phyloP scores from a whole-genome alignment of 768 basidiomycete species.

The Melanogaster broomeanus region DNA sequence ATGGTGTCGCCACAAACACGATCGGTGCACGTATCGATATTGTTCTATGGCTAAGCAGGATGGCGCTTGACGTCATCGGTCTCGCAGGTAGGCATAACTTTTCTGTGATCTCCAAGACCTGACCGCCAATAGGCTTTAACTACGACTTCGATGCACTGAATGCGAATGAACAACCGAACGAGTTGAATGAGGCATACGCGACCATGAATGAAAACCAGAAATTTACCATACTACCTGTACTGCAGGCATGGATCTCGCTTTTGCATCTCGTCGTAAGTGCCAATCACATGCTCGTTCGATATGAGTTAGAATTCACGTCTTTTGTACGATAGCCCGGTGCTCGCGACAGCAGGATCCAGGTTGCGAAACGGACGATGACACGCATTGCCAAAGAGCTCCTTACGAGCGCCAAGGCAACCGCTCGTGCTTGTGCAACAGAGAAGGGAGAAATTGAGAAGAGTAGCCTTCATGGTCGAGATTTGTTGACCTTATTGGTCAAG shows the following conservation, averaged over 20 bases:
- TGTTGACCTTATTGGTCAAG: slow-evolving; percentile 59
- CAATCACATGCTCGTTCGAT: neutral
- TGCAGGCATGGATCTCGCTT: slow-evolving; percentile 37
- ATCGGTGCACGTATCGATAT: slow-evolving; percentile 25
- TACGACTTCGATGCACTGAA: slow-evolving; percentile 37
- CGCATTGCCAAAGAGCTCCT: slow-evolving; percentile 54
- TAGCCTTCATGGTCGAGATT: slow-evolving; percentile 45
- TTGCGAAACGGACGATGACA: slow-evolving; percentile 43
- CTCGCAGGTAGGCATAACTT: slow-evolving; percentile 32
- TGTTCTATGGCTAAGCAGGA: slow-evolving; percentile 32
- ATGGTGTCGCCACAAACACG: slow-evolving; percentile 21
- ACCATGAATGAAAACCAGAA: slow-evolving; percentile 14
- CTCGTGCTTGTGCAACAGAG: slow-evolving; percentile 23
- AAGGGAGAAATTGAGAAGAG: slow-evolving; percentile 36
- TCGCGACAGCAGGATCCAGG: slow-evolving; percentile 11
- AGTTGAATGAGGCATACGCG: too few species aligned
- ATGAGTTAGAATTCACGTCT: neutral
- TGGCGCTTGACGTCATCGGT: too few species aligned
- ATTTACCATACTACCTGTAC: slow-evolving; percentile 25
- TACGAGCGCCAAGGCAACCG: slow-evolving; percentile 46
- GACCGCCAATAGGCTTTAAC: slow-evolving; percentile 36
- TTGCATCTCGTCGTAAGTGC: slow-evolving; percentile 41
- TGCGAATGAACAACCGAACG: too few species aligned
- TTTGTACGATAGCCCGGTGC: slow-evolving; percentile 21
- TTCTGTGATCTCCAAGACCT: neutral